phyloP scores from a whole-genome alignment of 225 moss, liverwort and hornwort genomes.

The Pseudisothecium myosuroides region DNA sequence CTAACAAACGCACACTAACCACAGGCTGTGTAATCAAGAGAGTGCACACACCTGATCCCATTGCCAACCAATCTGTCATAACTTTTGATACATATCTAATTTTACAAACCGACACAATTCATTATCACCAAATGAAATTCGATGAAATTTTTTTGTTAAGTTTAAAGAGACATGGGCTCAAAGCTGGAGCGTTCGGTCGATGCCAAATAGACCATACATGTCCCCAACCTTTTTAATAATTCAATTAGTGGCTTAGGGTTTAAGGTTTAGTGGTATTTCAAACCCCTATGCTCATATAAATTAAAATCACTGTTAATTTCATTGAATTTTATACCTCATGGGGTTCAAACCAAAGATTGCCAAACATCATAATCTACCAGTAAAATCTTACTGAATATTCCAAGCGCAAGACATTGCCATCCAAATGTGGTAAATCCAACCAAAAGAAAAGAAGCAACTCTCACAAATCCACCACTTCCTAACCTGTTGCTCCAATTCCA shows the following conservation, averaged over 20 bases:
- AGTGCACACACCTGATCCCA: background rate
- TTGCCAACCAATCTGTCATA: background rate
- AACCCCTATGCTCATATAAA: background rate
- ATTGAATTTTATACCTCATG: background rate
- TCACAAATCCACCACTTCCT: background rate
- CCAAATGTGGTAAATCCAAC: background rate
- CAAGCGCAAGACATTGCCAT: background rate
- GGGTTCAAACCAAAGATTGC: background rate
- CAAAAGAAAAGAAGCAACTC: background rate
- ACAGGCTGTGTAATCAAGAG: background rate
- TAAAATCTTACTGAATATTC: background rate
- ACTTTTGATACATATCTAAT: background rate
- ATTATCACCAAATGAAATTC: background rate
- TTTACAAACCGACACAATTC: background rate
- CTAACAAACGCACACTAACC: background rate
- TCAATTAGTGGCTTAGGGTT: background rate
- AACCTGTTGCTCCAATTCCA: slow-evolving; percentile 9
- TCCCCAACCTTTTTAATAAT: background rate
- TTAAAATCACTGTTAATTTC: background rate
- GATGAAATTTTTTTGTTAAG: background rate
- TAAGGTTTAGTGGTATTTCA: background rate
- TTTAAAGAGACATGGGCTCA: background rate
- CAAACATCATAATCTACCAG: background rate
- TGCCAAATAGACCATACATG: background rate
- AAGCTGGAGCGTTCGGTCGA: background rate